These are phyloP conservation scores for Casuarina glauca DNA, from an alignment of 306 rosid genomes.

Conservation along the genomic window DNA sequence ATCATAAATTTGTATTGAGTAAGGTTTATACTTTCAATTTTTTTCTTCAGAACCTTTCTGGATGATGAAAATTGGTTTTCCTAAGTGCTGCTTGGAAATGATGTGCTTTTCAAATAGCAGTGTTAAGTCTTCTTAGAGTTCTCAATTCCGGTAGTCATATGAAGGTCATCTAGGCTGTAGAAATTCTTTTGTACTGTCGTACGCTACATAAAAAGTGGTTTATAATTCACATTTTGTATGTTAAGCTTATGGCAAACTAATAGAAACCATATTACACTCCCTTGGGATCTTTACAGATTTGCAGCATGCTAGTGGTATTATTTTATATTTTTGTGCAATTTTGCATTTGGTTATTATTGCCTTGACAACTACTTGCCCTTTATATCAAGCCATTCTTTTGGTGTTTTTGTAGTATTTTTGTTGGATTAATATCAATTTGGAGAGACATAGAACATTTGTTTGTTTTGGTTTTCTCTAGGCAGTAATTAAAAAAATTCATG, in stretches of 20 bases:
- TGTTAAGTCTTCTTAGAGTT: not conserved
- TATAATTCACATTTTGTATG: not conserved
- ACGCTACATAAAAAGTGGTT: not conserved
- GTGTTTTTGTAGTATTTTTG: not conserved
- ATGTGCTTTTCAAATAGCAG: not conserved
- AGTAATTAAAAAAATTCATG: not conserved
- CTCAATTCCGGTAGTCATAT: not conserved
- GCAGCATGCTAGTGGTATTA: not conserved
- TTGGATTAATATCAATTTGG: not conserved
- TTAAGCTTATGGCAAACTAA: not conserved
- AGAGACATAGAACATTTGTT: not conserved
- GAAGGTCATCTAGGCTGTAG: not conserved
- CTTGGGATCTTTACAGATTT: not conserved
- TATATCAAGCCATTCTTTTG: not conserved
- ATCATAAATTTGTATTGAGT: slow-evolving; percentile 13
- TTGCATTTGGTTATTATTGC: not conserved
- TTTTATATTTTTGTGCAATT: not conserved
- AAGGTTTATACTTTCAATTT: not conserved
- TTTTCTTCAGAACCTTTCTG: not conserved
- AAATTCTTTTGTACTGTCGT: not conserved
- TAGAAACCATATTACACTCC: not conserved
- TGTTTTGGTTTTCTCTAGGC: not conserved
- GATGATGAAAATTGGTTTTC: not conserved
- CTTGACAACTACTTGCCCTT: not conserved
- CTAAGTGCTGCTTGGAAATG: not conserved